These are phyloP conservation scores for Curvularia verruculosa DNA, from an alignment of 2,329 filamentous ascomycete genomes.

Conservation along the genomic window DNA sequence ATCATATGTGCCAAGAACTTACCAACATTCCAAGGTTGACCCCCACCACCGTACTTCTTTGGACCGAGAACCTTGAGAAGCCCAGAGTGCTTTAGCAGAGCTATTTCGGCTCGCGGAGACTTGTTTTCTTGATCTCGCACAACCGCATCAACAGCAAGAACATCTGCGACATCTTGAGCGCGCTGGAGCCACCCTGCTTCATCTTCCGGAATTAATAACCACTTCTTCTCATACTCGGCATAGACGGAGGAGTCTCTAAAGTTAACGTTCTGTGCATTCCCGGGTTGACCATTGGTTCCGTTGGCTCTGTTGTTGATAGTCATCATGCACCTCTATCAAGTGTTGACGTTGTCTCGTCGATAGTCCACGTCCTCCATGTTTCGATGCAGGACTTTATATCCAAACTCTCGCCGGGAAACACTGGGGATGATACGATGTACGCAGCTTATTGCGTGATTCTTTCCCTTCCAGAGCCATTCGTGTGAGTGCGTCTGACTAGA, in stretches of 20 bases:
- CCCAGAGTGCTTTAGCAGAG: slow-evolving; percentile 59
- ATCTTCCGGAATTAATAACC: slow-evolving; percentile 48
- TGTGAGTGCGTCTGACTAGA: not conserved
- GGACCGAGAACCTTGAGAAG: slow-evolving; percentile 59
- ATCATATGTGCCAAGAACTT: not conserved
- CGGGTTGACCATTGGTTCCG: slow-evolving; percentile 8
- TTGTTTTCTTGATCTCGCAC: slow-evolving; percentile 60
- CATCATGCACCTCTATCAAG: slow-evolving; percentile 6
- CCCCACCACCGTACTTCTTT: slow-evolving; percentile 59
- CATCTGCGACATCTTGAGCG: slow-evolving; percentile 56
- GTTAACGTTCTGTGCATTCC: slow-evolving; percentile 21
- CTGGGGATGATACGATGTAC: not conserved
- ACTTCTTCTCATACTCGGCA: slow-evolving; percentile 48
- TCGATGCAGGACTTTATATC: slow-evolving; percentile 1
- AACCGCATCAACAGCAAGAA: slow-evolving; percentile 58
- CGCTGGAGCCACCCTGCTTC: slow-evolving; percentile 56
- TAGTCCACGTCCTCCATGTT: not conserved
- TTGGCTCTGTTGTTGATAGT: slow-evolving; percentile 22
- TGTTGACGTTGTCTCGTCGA: not conserved
- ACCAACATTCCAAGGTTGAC: slow-evolving; percentile 60
- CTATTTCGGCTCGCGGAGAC: slow-evolving; percentile 58
- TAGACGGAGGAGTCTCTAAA: slow-evolving; percentile 51
- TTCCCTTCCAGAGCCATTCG: not conserved
- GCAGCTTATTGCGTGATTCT: slow-evolving; percentile 12
- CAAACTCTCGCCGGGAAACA: not conserved